Evolutionary conservation across 441 rosid genomes (phyloP).

Genomic region (Adansonia rubrostipa): DNA sequence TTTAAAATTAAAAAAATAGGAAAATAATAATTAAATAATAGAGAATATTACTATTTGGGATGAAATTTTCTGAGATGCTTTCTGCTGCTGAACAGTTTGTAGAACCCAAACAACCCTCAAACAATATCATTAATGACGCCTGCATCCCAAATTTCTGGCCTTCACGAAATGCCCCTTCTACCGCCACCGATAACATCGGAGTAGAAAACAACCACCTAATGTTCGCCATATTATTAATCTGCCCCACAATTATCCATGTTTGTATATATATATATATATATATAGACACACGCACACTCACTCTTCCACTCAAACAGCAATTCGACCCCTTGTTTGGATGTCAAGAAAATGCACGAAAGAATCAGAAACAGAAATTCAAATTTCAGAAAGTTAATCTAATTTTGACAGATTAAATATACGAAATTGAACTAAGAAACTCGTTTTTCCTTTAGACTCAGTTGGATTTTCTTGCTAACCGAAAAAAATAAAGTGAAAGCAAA

Average conservation of each 20-base stretch:
- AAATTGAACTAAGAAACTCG: background rate
- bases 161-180: background rate
- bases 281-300: background rate
- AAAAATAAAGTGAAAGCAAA: background rate
- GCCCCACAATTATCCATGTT: background rate
- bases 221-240: constrained; percentile 10
- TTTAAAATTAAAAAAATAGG: too few relatives aligned
- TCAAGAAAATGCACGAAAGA: background rate
- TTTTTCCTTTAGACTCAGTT: background rate
- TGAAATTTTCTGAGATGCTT: too few relatives aligned
- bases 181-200: background rate
- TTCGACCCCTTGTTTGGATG: background rate
- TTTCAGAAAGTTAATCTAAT: background rate
- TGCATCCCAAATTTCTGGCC: background rate
- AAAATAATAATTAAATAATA: too few relatives aligned
- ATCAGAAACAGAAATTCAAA: background rate
- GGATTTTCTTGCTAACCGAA: background rate
- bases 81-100: too few relatives aligned
- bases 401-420: background rate
- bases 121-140: background rate
- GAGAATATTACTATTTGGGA: too few relatives aligned
- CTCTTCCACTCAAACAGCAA: background rate
- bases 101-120: background rate
- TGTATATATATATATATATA: too few relatives aligned
- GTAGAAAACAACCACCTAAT: background rate